Conservation (phyloP, 2,329 filamentous ascomycete species). For the Colletotrichum somersetense region DNA sequence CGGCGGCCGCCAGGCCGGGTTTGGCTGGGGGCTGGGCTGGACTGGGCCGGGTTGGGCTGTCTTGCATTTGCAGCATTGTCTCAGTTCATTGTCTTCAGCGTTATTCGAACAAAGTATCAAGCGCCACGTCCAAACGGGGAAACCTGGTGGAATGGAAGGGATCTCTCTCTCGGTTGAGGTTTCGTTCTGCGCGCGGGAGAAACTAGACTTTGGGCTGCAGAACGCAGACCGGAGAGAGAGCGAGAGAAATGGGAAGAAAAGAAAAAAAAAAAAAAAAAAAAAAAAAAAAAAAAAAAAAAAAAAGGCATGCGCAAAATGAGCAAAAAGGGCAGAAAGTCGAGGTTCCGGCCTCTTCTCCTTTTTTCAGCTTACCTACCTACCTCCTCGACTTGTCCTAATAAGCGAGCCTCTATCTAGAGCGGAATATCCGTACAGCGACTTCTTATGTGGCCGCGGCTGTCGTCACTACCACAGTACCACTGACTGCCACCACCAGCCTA, state of each 20-base stretch:
- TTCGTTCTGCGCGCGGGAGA: constrained; percentile 2
- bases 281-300: not conserved
- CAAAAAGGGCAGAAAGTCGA: constrained; percentile 3
- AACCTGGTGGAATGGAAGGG: not conserved
- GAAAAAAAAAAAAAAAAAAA: not conserved
- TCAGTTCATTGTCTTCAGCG: constrained; percentile 21
- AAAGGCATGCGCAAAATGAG: not conserved
- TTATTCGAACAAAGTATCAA: not conserved
- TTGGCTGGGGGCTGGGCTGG: not conserved
- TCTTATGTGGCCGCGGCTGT: too few species aligned
- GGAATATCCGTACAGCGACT: not conserved
- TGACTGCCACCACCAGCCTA: not conserved
- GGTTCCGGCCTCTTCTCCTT: not conserved
- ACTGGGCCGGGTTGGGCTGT: not conserved
- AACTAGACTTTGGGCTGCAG: not conserved
- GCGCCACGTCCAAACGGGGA: constrained; percentile 23
- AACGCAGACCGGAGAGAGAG: too few species aligned
- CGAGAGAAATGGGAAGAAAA: not conserved
- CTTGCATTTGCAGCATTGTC: constrained; percentile 18
- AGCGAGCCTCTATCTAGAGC: not conserved
- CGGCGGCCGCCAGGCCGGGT: not conserved
- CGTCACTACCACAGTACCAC: too few species aligned
- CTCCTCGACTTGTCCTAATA: not conserved
- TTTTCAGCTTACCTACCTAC: not conserved
- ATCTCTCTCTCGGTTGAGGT: not conserved